Base-by-base conservation (phyloP, 768 basidiomycete species). In the Amylocystis lapponica region DNA sequence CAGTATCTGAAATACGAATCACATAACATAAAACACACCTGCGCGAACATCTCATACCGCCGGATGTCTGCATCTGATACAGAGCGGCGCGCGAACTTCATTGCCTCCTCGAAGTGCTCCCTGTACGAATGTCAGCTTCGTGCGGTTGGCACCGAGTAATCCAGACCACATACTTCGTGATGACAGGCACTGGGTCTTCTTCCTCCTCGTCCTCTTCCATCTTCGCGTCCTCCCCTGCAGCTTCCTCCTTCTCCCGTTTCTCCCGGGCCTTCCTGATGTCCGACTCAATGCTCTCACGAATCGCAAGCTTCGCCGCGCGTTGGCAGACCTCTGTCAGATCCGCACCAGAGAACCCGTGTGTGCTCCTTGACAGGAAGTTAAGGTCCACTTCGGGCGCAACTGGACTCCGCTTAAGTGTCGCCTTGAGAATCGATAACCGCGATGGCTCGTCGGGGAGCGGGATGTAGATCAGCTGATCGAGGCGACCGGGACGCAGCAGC, bases 301-400 rank as follows among this genome's bases (percentile, higher is more conserved):
- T 99, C 1, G 95, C 95, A 42, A 97, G 74, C 71, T 99, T 99
- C 43, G 94, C 94, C 4, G 96, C 85, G 39, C 96, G 82, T 66
- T 98, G 95, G 63, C 95, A 98, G 57, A 99, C 95, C 65, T 98
- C 96, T n/a, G 95, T 95, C 53, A 98, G 71, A 79, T 99, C 96
- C 44, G 96, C 96, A 82, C 96, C 96, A 59, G 95, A 98, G 81
- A 86, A 99, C 11, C 96, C 96, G 57, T 97, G 91, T 12, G 95
- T 96, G 64, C 72, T 78, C 79, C 86, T 95, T 41, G 94, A 78
- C 49, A 99, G 74, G 83, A 83, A 98, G 21, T 25, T 23, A 36
- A 98, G 79, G 62, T 96, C 80, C 53, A 99, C 94, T 1, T 83
- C 80, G 14, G 74, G 66, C 14, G 88, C 72, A 39, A 99, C 69